Percentiles rank a stretch among this genome's conserved stretches.
These are phyloP conservation scores for Moniliophthora roreri DNA, from an alignment of 1,284 basidiomycete genomes.

Conservation along the genomic window DNA sequence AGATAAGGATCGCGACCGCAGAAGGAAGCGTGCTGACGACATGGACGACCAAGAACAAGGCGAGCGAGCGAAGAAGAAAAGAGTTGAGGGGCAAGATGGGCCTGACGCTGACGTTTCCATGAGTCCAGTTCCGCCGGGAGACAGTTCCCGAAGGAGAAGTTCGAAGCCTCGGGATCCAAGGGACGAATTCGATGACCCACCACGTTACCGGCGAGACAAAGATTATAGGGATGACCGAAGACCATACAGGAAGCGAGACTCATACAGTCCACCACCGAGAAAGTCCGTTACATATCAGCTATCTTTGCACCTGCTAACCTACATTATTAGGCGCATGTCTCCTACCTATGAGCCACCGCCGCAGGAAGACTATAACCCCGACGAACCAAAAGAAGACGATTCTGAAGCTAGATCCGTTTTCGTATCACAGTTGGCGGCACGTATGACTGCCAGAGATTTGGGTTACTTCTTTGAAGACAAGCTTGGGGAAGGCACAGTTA, in stretches of 20 bases:
- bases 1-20: conserved; percentile 46
- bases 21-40: conserved; percentile 63
- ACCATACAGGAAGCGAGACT: conserved; percentile 11
- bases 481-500: conserved; percentile 87
- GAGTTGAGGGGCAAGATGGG: conserved; percentile 35
- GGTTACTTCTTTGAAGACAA: conserved; percentile 99
- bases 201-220: conserved; percentile 38
- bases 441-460: conserved; percentile 93
- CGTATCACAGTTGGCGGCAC: conserved; percentile 95
- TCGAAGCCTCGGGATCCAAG: conserved; percentile 47
- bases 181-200: conserved; percentile 59
- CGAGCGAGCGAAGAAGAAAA: conserved; percentile 58
- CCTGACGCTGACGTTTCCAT: conserved; percentile 39
- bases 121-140: conserved; percentile 44
- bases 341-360: conserved; percentile 68
- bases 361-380: conserved; percentile 67
- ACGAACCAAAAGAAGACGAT: conserved; percentile 83
- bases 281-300: conserved; percentile 31
- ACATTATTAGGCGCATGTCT: conserved; percentile 56
- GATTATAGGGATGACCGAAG: conserved; percentile 25
- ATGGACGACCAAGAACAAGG: conserved; percentile 43
- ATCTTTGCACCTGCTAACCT: conserved; percentile 13
- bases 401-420: conserved; percentile 97
- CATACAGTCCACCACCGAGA: conserved; percentile 38
- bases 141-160: conserved; percentile 51